Conservation (phyloP, 2,329 filamentous ascomycete species). For the Davidsoniella virescens region DNA sequence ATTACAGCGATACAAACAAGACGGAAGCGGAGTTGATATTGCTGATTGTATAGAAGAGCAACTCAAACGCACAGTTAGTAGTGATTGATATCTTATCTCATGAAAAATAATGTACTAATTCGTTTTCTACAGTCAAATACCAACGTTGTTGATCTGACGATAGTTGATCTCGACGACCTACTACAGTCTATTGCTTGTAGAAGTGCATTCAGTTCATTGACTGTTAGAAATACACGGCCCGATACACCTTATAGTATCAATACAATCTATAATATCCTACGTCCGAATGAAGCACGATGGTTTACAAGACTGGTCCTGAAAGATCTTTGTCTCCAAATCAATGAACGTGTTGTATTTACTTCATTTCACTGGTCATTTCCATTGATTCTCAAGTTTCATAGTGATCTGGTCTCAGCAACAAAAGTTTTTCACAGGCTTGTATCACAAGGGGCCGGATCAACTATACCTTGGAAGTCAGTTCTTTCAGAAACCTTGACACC, state of each 20-base stretch:
- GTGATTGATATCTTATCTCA: background rate
- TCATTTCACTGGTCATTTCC: slow-evolving; percentile 56
- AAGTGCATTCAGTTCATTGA: slow-evolving; percentile 53
- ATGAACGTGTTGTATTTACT: slow-evolving; percentile 36
- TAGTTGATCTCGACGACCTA: slow-evolving; percentile 56
- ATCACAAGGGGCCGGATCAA: background rate
- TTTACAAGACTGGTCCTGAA: slow-evolving; percentile 68
- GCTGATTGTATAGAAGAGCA: slow-evolving; percentile 54
- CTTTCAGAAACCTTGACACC: slow-evolving; percentile 31
- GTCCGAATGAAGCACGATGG: slow-evolving; percentile 65
- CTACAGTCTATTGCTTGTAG: slow-evolving; percentile 51
- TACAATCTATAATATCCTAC: background rate
- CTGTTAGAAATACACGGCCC: slow-evolving; percentile 37
- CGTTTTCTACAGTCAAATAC: background rate
- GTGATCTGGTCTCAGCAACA: slow-evolving; percentile 47
- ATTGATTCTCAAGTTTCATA: slow-evolving; percentile 50
- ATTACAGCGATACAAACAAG: slow-evolving; percentile 44
- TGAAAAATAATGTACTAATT: background rate
- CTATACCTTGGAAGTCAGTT: slow-evolving; percentile 9
- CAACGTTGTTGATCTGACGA: slow-evolving; percentile 26
- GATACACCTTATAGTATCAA: background rate
- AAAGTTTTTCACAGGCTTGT: slow-evolving; percentile 29
- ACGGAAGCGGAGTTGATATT: slow-evolving; percentile 46
- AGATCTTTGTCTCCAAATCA: slow-evolving; percentile 48
- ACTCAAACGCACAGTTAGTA: slow-evolving; percentile 40